Conservation (phyloP, 441 rosid genomes). For the Adansonia madagascariensis region DNA sequence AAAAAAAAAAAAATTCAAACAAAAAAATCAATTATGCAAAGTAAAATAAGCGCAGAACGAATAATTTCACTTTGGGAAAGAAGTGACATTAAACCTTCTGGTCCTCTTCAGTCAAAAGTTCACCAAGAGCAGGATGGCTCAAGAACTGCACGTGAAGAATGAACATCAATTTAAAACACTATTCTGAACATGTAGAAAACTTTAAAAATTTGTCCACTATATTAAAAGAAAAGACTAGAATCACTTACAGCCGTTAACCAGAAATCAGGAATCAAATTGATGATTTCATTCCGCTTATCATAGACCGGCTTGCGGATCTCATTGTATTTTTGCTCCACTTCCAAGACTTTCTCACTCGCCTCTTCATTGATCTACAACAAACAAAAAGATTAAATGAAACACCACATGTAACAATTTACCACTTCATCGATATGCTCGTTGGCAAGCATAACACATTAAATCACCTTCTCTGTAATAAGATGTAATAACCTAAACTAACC, state of each 20-base stretch:
- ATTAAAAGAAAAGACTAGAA: constrained; percentile 15
- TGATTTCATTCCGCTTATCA: constrained; percentile 78
- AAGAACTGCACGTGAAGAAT: constrained; percentile 58
- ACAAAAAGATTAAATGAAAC: not conserved
- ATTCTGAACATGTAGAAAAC: not conserved
- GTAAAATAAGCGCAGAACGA: not conserved
- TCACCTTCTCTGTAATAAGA: not conserved
- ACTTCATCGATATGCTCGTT: not conserved
- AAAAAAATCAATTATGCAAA: constrained; percentile 3
- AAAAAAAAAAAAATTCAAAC: no score
- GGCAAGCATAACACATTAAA: not conserved
- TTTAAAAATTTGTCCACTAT: no score
- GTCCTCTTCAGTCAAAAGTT: constrained; percentile 84
- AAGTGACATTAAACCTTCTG: constrained; percentile 68
- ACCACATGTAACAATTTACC: not conserved
- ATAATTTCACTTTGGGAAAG: not conserved
- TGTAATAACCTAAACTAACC: not conserved
- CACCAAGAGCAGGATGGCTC: constrained; percentile 88
- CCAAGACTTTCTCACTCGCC: constrained; percentile 92
- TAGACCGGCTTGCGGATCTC: constrained; percentile 85
- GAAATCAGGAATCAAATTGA: constrained; percentile 85
- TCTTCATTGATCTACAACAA: constrained; percentile 81
- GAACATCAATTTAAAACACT: not conserved
- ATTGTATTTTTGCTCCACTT: constrained; percentile 91
- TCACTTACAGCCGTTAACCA: constrained; percentile 92